A percentile compares a stretch with the other conserved stretches of the same genome.
These are phyloP conservation scores for Gossypium bickii DNA, from an alignment of 345 rosid genomes.

Conservation along the genomic window DNA sequence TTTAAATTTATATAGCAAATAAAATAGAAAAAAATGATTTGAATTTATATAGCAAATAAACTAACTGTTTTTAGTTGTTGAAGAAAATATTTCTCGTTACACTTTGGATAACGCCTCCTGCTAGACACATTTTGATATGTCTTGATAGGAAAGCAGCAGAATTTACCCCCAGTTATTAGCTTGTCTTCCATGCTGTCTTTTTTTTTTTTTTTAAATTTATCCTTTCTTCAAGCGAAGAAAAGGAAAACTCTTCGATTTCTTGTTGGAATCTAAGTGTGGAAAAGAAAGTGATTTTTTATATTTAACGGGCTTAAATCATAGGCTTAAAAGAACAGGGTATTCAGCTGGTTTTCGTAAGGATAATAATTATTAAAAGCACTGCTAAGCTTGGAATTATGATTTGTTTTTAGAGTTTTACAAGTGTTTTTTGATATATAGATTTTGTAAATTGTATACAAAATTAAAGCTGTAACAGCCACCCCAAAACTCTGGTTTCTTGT, in stretches of 20 bases:
- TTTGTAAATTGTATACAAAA: neutral
- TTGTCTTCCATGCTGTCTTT: neutral
- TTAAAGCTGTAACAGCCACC: constrained; percentile 19
- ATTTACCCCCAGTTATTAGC: too few species aligned
- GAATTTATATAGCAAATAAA: too few species aligned
- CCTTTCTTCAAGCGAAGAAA: neutral
- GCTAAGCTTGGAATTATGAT: too few species aligned
- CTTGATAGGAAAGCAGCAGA: too few species aligned
- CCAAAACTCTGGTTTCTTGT: constrained; percentile 9
- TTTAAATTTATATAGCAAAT: too few species aligned
- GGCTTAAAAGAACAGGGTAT: neutral
- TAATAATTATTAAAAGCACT: neutral
- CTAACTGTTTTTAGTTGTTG: too few species aligned
- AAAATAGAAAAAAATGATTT: too few species aligned
- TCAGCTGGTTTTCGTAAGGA: neutral
- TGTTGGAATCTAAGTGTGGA: neutral
- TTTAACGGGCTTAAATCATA: too few species aligned
- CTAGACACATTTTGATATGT: too few species aligned
- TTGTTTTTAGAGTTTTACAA: neutral
- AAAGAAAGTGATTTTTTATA: too few species aligned
- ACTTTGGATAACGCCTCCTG: too few species aligned
- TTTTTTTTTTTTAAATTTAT: neutral
- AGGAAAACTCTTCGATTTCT: neutral
- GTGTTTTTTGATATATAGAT: neutral
- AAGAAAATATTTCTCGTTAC: too few species aligned